Evolutionary conservation across 1,139 yeast species (phyloP).

Genomic region (Candida albicans): DNA sequence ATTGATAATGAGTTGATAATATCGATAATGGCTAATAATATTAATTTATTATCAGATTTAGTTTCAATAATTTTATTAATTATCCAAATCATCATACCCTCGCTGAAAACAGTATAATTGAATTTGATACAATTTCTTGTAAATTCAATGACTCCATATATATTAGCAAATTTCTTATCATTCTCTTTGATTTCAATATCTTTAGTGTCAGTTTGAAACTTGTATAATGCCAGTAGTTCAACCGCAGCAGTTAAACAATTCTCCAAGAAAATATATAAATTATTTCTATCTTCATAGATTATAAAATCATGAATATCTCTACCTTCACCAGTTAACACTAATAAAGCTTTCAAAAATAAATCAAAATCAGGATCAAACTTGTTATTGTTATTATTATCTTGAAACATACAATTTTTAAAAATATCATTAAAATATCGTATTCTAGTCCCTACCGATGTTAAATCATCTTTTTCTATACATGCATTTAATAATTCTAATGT

Average conservation of each 20-base stretch:
- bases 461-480: conserved; percentile 57
- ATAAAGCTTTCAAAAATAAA: conserved; percentile 52
- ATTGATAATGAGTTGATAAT: conserved; percentile 47
- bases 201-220: conserved; percentile 7
- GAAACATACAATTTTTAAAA: conserved; percentile 38
- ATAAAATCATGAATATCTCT: conserved; percentile 59
- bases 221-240: conserved; percentile 12
- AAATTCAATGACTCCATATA: conserved; percentile 33
- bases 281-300: conserved; percentile 42
- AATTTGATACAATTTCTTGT: conserved; percentile 48
- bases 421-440: conserved; percentile 64
- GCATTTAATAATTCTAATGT: conserved; percentile 54
- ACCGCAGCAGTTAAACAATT: conserved; percentile 17
- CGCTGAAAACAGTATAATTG: conserved; percentile 48
- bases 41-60: conserved; percentile 39
- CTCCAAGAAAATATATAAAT: conserved; percentile 34
- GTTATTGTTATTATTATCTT: too few species aligned
- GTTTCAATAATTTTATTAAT: conserved; percentile 40
- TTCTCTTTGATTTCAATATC: conserved; percentile 8
- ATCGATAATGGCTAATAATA: conserved; percentile 44
- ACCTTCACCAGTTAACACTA: conserved; percentile 59
- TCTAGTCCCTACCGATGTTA: conserved; percentile 41
- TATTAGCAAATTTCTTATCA: conserved; percentile 16
- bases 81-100: conserved; percentile 33
- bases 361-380: conserved; percentile 55